Evolutionary conservation across 768 basidiomycete genomes (phyloP), one percentile per base, ranked within the genome.

Genomic region (Lactarius indigo): DNA sequence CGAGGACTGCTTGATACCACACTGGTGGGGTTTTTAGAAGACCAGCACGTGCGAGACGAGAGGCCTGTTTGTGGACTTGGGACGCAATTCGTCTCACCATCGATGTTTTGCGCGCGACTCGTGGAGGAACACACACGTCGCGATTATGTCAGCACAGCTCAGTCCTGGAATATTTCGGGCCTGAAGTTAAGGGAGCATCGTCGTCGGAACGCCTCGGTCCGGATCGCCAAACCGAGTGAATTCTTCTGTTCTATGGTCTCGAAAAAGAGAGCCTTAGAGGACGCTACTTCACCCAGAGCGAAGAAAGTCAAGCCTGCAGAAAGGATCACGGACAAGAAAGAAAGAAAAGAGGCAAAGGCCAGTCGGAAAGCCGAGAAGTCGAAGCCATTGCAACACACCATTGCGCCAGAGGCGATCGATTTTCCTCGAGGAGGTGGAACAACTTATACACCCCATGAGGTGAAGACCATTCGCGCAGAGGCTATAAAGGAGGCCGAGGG

Each of bases 371-470:
- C 72, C 68, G 69, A 72, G 23, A 75, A 78, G 23, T 64, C 77
- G 18, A 75, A 77, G 23, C 64, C 78, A 12, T 68, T 75, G 3
- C 74, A 77, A 59, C 70, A 76, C 12, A 70, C 75, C 33, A 72
- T 81, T 64, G 76, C 80, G 41, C 68, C 81, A 12, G 87, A 94
- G 44, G 94, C 96, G 73, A 84, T 93, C 59, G 94, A 96, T 76
- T 99, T 98, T 77, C 96, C 96, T 64, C 87, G 96, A 71, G 97
- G 96, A 31, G 96, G 96, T 31, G 96, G 96, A 61, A 91, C 94
- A 1, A 84, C 81, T 37, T 84, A 96, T 71, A 97, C 96, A 23
- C 89, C 94, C 37, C 78, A 93, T 8, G 96, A 99, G 76, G 88
- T 94, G 62, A 95, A 96, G 77, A 79, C 87, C 61, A 85, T 93